phyloP scores from a whole-genome alignment of 1,284 basidiomycete species.

The Paramarasmius palmivorus region DNA sequence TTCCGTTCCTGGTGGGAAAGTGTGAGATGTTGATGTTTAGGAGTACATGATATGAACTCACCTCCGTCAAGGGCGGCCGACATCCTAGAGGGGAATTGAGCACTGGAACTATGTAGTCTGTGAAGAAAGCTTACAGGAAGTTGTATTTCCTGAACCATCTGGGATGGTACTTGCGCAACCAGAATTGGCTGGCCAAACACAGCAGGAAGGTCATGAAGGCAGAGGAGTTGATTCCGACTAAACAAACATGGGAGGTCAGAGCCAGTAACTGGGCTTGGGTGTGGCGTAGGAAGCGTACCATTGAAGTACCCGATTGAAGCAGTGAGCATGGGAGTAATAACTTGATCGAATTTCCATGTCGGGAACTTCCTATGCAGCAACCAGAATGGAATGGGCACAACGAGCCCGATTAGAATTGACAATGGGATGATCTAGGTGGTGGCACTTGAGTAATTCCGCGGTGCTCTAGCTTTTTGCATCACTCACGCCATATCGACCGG shows the following conservation, averaged over 20 bases:
- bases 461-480: background rate
- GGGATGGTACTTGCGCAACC: conserved; percentile 33
- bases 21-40: too few relatives aligned
- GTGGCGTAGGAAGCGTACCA: conserved; percentile 3
- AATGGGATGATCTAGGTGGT: conserved; percentile 47
- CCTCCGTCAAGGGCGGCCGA: conserved; percentile 59
- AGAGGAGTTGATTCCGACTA: conserved; percentile 54
- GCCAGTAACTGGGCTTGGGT: background rate
- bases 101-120: too few relatives aligned
- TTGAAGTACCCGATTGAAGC: conserved; percentile 24
- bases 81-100: conserved; percentile 19
- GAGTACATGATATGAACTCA: conserved; percentile 25
- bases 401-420: conserved; percentile 51
- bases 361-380: conserved; percentile 49
- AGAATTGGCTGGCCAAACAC: conserved; percentile 40
- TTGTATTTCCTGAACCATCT: conserved; percentile 62
- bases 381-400: conserved; percentile 56
- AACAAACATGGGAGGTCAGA: too few relatives aligned
- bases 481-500: conserved; percentile 44
- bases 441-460: conserved; percentile 12
- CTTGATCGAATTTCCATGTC: conserved; percentile 42
- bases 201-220: conserved; percentile 51
- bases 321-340: conserved; percentile 50
- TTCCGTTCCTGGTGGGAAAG: conserved; percentile 23
- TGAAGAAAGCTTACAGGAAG: conserved; percentile 34